phyloP scores from a whole-genome alignment of 371 early-diverging fungal species.

The Zopfochytrium polystomum region DNA sequence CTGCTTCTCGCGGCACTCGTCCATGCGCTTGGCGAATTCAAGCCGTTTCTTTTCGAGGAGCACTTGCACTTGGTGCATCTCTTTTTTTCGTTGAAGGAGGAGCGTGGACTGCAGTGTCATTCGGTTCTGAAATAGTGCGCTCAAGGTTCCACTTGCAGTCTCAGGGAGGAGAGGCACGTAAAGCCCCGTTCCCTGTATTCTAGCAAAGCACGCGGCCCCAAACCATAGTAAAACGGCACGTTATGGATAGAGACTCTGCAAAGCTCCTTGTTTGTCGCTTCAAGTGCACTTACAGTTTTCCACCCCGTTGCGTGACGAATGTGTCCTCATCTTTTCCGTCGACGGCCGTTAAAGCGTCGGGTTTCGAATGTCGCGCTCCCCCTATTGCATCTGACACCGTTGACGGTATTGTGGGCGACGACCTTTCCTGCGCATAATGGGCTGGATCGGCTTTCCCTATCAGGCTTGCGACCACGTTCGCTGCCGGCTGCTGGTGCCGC shows the following conservation, averaged over 20 bases:
- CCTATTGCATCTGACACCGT: too few species aligned
- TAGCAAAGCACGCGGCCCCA: neutral
- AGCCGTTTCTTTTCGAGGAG: conserved; percentile 47
- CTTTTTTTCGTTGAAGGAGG: conserved; percentile 52
- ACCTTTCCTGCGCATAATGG: too few species aligned
- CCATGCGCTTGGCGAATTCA: conserved; percentile 58
- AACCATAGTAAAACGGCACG: conserved; percentile 14
- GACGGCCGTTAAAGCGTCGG: neutral
- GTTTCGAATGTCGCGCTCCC: too few species aligned
- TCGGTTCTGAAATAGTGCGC: conserved; percentile 40
- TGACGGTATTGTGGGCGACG: too few species aligned
- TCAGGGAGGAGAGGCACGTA: neutral
- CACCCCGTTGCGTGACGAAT: conserved; percentile 48
- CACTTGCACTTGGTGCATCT: conserved; percentile 50
- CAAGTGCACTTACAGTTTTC: conserved; percentile 42
- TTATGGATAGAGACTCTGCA: conserved; percentile 27
- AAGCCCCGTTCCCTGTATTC: neutral
- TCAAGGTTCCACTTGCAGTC: conserved; percentile 19
- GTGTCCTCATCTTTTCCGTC: conserved; percentile 33
- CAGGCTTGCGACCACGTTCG: too few species aligned
- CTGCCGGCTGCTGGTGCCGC: too few species aligned
- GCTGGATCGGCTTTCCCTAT: too few species aligned
- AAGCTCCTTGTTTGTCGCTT: conserved; percentile 18
- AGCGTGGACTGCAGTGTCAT: conserved; percentile 54
- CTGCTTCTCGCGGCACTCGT: conserved; percentile 56